Base-by-base conservation (phyloP, 2,329 filamentous ascomycete species). In the Fusarium penzigii region DNA sequence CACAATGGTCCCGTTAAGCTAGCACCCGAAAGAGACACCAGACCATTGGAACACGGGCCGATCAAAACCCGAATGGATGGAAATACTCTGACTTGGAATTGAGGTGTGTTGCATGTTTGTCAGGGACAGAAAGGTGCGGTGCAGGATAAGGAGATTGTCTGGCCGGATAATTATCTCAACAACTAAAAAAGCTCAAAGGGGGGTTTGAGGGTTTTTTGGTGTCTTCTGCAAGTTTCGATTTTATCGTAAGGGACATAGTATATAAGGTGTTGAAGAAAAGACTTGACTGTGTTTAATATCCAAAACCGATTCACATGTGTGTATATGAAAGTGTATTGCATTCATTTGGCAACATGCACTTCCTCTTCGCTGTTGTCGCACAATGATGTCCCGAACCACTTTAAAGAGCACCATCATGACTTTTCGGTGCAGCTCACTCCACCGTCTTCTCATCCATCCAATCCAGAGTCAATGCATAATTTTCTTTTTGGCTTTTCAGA, bases 141-240 rank as follows among this genome's bases (percentile, higher is more conserved):
- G 32, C 13, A 12, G 32, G 32, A 36, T 11, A 36, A 36, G 10
- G 10, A 12, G 9, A 36, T 55, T 55, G 14, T 49, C 43, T 20
- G 34, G 51, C 43, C 54, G 38, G 45, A 32, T 55, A 60, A 59
- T 60, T 60, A 41, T 60, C 57, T 60, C 57, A 59, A 60, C 57
- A 58, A 48, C 25, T 55, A 55, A 48, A 46, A 41, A 16, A 41
- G 55, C 51, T 58, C 48, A 32, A 48, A 55, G 51, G 58, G 51
- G 32, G 39, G n/a, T 13, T 29, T n/a, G 39, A 25, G n/a, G 39
- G 34, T 17, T 29, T 40, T 40, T 25, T 25, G 20, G 20, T 25
- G 20, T 25, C 20, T 25, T 7, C 7, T 25, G 7, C 20, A 25
- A 4, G 20, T 25, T 7, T 25, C 20, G 20, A 25, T 7, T 25